Evolutionary conservation across 2,329 filamentous ascomycete genomes (phyloP).

Genomic region (Penicillium brasilianum): DNA sequence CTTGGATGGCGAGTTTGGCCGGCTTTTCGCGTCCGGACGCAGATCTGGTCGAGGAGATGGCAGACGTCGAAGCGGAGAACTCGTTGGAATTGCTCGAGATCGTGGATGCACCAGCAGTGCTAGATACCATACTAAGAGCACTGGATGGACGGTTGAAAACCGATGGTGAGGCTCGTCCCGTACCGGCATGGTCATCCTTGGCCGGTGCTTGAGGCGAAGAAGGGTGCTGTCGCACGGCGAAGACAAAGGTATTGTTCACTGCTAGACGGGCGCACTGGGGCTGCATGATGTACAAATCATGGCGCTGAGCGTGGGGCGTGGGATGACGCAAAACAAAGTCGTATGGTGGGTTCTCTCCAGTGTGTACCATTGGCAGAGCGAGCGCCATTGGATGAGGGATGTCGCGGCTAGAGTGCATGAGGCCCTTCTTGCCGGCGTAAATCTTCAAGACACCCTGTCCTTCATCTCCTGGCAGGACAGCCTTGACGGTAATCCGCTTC

Average conservation of each 20-base stretch:
- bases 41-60: constrained; percentile 58
- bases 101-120: constrained; percentile 57
- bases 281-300: constrained; percentile 96
- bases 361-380: constrained; percentile 86
- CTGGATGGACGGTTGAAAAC: constrained; percentile 60
- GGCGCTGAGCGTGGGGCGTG: constrained; percentile 94
- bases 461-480: constrained; percentile 87
- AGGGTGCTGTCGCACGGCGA: constrained; percentile 91
- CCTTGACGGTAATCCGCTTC: constrained; percentile 94
- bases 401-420: constrained; percentile 97
- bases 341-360: constrained; percentile 89
- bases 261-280: constrained; percentile 89
- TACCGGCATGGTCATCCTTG: constrained; percentile 39
- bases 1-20: constrained; percentile 93
- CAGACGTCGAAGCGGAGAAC: constrained; percentile 53
- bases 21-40: constrained; percentile 67
- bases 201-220: constrained; percentile 59
- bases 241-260: constrained; percentile 97
- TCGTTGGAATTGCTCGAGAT: constrained; percentile 52
- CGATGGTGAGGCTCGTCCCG: constrained; percentile 57
- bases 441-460: constrained; percentile 86
- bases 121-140: constrained; percentile 65
- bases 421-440: constrained; percentile 89
- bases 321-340: constrained; percentile 93
- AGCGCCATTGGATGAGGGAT: constrained; percentile 92